phyloP scores from a whole-genome alignment of 177 flowering plant species.

The Telopea speciosissima region DNA sequence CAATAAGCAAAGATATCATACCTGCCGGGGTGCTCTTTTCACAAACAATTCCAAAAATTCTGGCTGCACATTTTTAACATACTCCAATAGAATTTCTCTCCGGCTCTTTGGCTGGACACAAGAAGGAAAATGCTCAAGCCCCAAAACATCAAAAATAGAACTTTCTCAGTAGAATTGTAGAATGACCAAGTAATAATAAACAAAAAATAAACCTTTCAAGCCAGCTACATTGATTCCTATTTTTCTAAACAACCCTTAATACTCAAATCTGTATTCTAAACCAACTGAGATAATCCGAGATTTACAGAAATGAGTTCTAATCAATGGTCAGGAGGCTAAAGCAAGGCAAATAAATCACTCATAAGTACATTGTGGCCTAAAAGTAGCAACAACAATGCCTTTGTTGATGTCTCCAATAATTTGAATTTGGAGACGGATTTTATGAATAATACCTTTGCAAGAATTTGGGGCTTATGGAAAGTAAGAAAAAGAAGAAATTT shows the following conservation, averaged over 20 bases:
- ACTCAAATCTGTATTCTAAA: background rate
- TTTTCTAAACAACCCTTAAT: background rate
- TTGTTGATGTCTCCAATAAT: no score
- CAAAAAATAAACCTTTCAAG: background rate
- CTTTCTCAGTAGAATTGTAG: no score
- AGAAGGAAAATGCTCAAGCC: background rate
- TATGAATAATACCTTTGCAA: no score
- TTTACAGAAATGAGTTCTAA: background rate
- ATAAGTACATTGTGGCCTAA: background rate
- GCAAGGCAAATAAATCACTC: background rate
- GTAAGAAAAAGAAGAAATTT: no score
- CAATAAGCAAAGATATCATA: conserved; percentile 11
- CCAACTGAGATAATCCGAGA: background rate
- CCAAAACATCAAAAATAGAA: background rate
- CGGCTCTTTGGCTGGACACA: conserved; percentile 57
- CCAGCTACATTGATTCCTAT: background rate
- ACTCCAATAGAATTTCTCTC: conserved; percentile 86
- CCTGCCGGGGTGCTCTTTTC: conserved; percentile 90
- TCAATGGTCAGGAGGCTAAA: background rate
- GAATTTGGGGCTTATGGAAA: no score
- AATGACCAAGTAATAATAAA: no score
- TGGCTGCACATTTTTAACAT: conserved; percentile 89
- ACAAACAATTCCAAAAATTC: conserved; percentile 95
- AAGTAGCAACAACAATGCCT: background rate
- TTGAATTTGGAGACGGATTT: no score